Evolutionary conservation across 306 rosid species (phyloP), one percentile per base, ranked within the genome.

Genomic region (Gillenia trifoliata): DNA sequence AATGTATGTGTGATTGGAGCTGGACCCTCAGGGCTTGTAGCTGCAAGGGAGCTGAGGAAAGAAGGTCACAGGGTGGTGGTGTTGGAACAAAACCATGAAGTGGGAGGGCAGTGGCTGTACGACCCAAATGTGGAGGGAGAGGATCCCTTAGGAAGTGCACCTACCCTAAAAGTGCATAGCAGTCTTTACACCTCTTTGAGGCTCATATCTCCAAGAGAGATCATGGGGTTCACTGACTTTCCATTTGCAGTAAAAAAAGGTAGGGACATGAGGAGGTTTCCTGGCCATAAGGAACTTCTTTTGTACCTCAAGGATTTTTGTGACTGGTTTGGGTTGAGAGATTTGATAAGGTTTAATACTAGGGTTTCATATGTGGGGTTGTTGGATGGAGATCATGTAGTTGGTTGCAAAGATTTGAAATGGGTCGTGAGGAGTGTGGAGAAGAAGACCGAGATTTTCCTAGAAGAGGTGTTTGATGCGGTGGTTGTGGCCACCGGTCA

Each of bases 51-150:
- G 88, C 70, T 91, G 71, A 83, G 86, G 52, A 91, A 83, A 86
- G 98, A 94, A 85, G 95, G 96, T 17, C 98, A 90, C 50, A 71
- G 43, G 49, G 95, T 54, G 72, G 83, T 83, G 65, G 89, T 94
- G 16, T 29, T 91, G 12, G 97, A 94, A 75, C 97, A 90, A 77
- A 85, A 88, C 78, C 87, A 91, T 77, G 98, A 91, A 59, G 84
- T 94, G 5, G 98, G 98, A 50, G 98, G 98, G 0, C 98, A 94
- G 78, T 94, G 97, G 98, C 85, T 94, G 34, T 94, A 94, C 74
- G 82, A 91, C 2, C 83, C 96, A 33, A 70, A 83, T 52, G 89
- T 91, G 20, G 84, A 89, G 71, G 88, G 72, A 0, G 93, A 89
- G 59, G 88, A 89, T 52, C 93, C 91, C 61, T 66, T 91, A 12